phyloP scores from a whole-genome alignment of 768 basidiomycete species.

The Auriscalpium vulgare region DNA sequence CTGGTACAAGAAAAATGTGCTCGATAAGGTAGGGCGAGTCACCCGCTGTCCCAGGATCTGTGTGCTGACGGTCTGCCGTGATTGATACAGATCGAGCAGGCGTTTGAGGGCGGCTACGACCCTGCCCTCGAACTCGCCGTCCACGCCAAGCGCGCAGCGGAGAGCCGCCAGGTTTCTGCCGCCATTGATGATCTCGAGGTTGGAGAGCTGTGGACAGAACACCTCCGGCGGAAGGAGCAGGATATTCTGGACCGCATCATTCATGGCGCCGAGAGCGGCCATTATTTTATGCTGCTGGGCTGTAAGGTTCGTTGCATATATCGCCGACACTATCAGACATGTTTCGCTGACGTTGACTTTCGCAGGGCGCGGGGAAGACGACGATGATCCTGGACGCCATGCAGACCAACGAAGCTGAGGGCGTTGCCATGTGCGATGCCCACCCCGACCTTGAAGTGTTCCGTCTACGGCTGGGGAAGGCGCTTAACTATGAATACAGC shows the following conservation, averaged over 20 bases:
- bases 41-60: no score
- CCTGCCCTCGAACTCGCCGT: conserved; percentile 71
- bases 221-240: conserved; percentile 69
- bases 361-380: conserved; percentile 71
- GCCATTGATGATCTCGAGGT: conserved; percentile 24
- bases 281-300: conserved; percentile 72
- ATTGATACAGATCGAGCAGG: conserved; percentile 55
- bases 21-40: conserved; percentile 50
- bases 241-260: conserved; percentile 72
- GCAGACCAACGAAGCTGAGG: conserved; percentile 60
- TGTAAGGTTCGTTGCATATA: conserved; percentile 46
- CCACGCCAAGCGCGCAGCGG: conserved; percentile 25
- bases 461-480: conserved; percentile 76
- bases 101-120: conserved; percentile 76
- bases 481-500: conserved; percentile 79
- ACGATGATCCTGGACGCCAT: conserved; percentile 83
- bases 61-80: not conserved
- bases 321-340: not conserved
- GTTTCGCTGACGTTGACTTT: conserved; percentile 1
- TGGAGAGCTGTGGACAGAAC: conserved; percentile 40
- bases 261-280: conserved; percentile 59
- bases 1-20: conserved; percentile 80
- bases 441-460: conserved; percentile 87
- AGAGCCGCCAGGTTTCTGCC: conserved; percentile 20
- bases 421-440: conserved; percentile 72